These are phyloP conservation scores for Penicillium sp. DNA, from an alignment of 2,329 filamentous ascomycete species.

Conservation along the genomic window DNA sequence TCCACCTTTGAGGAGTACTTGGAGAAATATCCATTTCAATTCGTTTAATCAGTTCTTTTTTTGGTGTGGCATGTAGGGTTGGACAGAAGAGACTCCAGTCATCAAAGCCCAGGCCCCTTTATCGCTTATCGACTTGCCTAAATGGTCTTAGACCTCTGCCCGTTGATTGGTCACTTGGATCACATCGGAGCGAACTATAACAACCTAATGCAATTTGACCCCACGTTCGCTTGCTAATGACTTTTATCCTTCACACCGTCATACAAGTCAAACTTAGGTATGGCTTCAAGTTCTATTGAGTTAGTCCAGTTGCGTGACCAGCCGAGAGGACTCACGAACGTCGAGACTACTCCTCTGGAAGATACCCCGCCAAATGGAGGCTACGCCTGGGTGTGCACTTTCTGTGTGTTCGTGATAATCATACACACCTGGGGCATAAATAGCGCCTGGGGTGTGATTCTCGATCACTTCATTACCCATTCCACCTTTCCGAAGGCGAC, in stretches of 20 bases:
- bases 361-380: constrained; percentile 2
- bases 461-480: constrained; percentile 42
- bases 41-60: neutral
- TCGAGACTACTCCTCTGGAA: neutral
- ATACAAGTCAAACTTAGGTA: neutral
- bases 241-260: neutral
- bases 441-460: constrained; percentile 42
- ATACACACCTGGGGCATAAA: constrained; percentile 5
- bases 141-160: neutral
- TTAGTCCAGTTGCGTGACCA: neutral
- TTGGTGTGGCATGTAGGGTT: neutral
- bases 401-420: constrained; percentile 1
- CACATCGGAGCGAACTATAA: neutral
- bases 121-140: neutral
- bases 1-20: too few species aligned
- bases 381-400: constrained; percentile 1
- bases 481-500: constrained; percentile 26
- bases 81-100: too few species aligned
- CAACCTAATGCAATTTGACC: too few species aligned
- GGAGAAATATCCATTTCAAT: too few species aligned
- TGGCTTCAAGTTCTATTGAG: neutral
- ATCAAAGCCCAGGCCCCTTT: too few species aligned
- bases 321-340: neutral
- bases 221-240: too few species aligned
- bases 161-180: neutral